Conservation (phyloP, 257 asterid genomes). For the Coffea eugenioides region DNA sequence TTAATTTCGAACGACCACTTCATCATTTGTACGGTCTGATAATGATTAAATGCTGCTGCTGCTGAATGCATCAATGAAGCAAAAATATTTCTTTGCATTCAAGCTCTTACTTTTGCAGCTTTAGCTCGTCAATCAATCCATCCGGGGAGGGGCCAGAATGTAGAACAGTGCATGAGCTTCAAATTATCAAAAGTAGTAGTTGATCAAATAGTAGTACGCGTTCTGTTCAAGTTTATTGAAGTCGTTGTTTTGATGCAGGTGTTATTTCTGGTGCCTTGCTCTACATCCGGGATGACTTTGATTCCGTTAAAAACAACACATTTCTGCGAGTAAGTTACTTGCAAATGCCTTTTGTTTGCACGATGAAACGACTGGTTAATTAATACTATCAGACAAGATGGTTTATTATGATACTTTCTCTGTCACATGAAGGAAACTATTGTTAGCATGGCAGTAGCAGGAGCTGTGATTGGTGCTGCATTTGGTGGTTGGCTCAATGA, state of each 20-base stretch:
- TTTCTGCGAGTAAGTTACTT: constrained; percentile 56
- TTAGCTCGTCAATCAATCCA: no score
- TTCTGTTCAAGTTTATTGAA: neutral
- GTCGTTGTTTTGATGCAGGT: constrained; percentile 37
- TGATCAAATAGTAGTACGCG: neutral
- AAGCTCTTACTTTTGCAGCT: no score
- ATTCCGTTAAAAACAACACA: constrained; percentile 46
- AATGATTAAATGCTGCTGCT: neutral
- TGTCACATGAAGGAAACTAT: constrained; percentile 56
- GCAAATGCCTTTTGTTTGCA: neutral
- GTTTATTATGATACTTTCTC: neutral
- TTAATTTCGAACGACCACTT: neutral
- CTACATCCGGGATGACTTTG: constrained; percentile 61
- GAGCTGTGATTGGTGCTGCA: constrained; percentile 80
- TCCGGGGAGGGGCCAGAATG: neutral
- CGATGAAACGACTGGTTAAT: no score
- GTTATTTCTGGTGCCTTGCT: constrained; percentile 90
- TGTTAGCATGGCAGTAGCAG: constrained; percentile 81
- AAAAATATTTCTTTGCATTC: no score
- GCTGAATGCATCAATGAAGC: neutral
- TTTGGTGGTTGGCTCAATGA: constrained; percentile 66
- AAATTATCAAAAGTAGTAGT: neutral
- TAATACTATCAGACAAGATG: neutral
- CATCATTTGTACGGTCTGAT: neutral
- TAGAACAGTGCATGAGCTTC: neutral